phyloP scores from a whole-genome alignment of 2,329 filamentous ascomycete genomes.

The Hirsutella minnesotensis region DNA sequence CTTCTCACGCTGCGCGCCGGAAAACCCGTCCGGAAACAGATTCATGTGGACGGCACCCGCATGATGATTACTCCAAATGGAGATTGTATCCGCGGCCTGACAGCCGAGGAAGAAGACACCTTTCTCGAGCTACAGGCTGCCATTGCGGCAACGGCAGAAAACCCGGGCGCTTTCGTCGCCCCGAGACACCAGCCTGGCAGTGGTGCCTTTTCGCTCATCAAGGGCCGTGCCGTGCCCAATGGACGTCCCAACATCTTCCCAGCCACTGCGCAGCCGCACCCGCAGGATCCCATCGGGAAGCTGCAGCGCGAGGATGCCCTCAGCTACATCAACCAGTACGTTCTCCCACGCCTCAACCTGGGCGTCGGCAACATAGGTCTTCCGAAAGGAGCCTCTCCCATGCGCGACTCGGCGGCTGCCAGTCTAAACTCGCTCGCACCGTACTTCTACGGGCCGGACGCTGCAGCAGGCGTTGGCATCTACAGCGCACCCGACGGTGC shows the following conservation, averaged over 20 bases:
- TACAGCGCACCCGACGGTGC: constrained; percentile 26
- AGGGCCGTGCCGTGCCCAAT: constrained; percentile 53
- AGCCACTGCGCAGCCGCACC: constrained; percentile 29
- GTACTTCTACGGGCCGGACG: constrained; percentile 40
- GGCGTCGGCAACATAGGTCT: constrained; percentile 33
- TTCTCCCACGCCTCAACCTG: constrained; percentile 47
- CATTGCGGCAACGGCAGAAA: constrained; percentile 36
- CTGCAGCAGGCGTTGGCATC: constrained; percentile 30
- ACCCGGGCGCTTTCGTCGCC: constrained; percentile 44
- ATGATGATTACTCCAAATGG: constrained; percentile 67
- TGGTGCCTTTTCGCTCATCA: constrained; percentile 50
- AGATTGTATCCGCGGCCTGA: constrained; percentile 63
- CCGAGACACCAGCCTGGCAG: constrained; percentile 39
- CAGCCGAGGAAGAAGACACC: constrained; percentile 53
- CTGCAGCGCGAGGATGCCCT: constrained; percentile 56
- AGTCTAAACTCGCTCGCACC: constrained; percentile 43
- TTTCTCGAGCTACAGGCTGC: constrained; percentile 57
- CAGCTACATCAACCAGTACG: constrained; percentile 58
- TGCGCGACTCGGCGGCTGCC: constrained; percentile 33
- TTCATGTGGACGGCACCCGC: constrained; percentile 46
- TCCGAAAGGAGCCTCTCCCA: constrained; percentile 23
- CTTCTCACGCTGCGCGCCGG: constrained; percentile 42
- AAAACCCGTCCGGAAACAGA: constrained; percentile 46
- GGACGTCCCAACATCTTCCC: constrained; percentile 52
- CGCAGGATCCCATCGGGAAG: constrained; percentile 49